Evolutionary conservation across 176 grass and related monocot genomes (phyloP).

Genomic region (Raddia guianensis): DNA sequence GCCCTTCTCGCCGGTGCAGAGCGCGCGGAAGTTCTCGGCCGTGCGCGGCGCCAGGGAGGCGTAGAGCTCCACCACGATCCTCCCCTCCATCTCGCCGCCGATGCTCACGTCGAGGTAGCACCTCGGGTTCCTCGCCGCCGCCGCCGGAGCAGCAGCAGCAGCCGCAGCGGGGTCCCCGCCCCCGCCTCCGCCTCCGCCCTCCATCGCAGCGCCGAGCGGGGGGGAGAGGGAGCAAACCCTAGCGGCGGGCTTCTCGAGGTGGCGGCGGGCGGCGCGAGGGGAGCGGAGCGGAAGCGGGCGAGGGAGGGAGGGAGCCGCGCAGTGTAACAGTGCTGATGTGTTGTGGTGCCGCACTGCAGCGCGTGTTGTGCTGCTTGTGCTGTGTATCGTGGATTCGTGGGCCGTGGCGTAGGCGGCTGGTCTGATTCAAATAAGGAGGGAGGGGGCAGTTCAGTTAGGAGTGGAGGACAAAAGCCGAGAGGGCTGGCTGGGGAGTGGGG

Average conservation of each 20-base stretch:
- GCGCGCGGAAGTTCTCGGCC: slow-evolving; percentile 94
- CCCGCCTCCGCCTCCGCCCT: slow-evolving; percentile 32
- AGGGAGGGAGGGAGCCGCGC: slow-evolving; percentile 1
- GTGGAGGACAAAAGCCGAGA: too few relatives aligned
- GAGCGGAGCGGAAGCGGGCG: not conserved
- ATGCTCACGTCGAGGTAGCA: slow-evolving; percentile 90
- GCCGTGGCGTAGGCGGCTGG: not conserved
- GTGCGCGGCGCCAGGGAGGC: slow-evolving; percentile 65
- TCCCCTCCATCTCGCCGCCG: slow-evolving; percentile 81
- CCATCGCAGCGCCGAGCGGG: slow-evolving; percentile 34
- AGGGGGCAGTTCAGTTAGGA: not conserved
- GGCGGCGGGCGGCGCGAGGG: slow-evolving; percentile 30
- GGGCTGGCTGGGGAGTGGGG: too few relatives aligned
- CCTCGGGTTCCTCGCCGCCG: slow-evolving; percentile 53
- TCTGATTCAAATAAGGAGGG: slow-evolving; percentile 61
- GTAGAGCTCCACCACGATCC: slow-evolving; percentile 87
- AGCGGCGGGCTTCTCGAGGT: slow-evolving; percentile 10
- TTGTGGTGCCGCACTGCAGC: too few relatives aligned
- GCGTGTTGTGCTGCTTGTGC: not conserved
- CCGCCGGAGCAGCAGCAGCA: slow-evolving; percentile 11
- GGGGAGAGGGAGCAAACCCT: slow-evolving; percentile 37
- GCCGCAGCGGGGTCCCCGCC: slow-evolving; percentile 33
- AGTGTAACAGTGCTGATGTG: not conserved
- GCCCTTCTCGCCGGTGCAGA: slow-evolving; percentile 94
- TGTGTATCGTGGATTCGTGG: not conserved